Percentiles rank a stretch among this genome's conserved stretches.
phyloP scores from a whole-genome alignment of 148 eudicot genomes.

The Silene latifolia region DNA sequence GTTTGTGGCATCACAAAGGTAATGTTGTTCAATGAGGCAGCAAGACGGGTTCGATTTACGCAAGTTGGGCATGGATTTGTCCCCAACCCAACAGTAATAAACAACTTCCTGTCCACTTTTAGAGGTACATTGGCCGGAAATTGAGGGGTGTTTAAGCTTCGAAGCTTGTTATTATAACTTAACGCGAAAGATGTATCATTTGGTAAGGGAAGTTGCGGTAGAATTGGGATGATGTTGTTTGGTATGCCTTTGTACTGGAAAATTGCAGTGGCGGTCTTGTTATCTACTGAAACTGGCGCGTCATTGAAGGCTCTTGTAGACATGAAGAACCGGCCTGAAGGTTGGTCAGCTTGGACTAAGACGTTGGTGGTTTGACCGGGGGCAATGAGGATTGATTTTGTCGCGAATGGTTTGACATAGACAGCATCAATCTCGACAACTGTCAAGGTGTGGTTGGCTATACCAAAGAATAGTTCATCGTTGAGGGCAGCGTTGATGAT shows the following conservation, averaged over 20 bases:
- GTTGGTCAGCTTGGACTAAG: conserved; percentile 44
- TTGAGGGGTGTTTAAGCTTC: conserved; percentile 39
- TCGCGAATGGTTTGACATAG: conserved; percentile 54
- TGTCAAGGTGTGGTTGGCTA: conserved; percentile 42
- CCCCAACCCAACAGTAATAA: conserved; percentile 39
- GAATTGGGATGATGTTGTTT: conserved; percentile 35
- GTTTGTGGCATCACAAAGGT: conserved; percentile 56
- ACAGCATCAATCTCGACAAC: conserved; percentile 60
- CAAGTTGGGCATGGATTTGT: conserved; percentile 45
- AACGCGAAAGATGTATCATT: conserved; percentile 43
- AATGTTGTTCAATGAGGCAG: conserved; percentile 59
- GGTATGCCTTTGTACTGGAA: conserved; percentile 52
- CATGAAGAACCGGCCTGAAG: conserved; percentile 31
- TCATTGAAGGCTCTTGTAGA: conserved; percentile 45
- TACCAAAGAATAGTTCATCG: conserved; percentile 23
- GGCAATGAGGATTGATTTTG: conserved; percentile 39
- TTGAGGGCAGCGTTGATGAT: conserved; percentile 29
- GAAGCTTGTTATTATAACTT: conserved; percentile 34
- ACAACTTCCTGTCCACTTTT: conserved; percentile 42
- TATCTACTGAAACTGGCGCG: conserved; percentile 43
- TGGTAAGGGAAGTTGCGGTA: conserved; percentile 41
- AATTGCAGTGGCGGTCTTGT: conserved; percentile 50
- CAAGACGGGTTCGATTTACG: conserved; percentile 38
- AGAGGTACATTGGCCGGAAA: conserved; percentile 55
- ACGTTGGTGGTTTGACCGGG: conserved; percentile 70